Evolutionary conservation across 208 protist genomes (phyloP), one percentile per base, ranked within the genome.

Genomic region (Trypanosoma platydactyli): DNA sequence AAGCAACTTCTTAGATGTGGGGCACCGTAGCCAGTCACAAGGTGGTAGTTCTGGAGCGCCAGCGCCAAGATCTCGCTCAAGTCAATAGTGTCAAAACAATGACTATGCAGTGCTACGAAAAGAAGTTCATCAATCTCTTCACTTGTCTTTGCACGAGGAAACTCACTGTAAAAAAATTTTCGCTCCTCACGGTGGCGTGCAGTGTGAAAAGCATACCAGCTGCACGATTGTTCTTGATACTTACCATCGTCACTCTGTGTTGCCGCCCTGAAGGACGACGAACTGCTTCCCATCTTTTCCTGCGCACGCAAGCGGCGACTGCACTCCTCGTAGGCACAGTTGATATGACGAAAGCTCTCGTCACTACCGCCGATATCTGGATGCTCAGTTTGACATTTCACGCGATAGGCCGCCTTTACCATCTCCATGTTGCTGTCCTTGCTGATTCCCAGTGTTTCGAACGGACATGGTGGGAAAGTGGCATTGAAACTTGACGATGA

Each of bases 311-410:
- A 16, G 15, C 27, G 56, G 13, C 59, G 49, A 5, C 30, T 48
- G 35, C 66, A 72, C 35, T 72, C 56, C n/a, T 79, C 69, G 33
- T 77, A 79, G 16, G 68, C 68, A 13, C 54, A 41, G 3, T 72
- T 52, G 20, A 79, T 62, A 5, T 27, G 1, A 24, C 61, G 57
- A 57, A 79, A 79, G 3, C n/a, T n/a, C 20, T 3, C 52, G n/a
- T 55, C 69, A 52, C 61, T 72, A 22, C 73, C 73, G 46, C 73
- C 73, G 45, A 68, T 52, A 44, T 79, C 73, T 18, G 73, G 73
- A 50, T 79, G 73, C 16, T 77, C 51, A 9, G 66, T 63, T 53
- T 72, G 72, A n/a, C 64, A 64, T 40, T 67, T 65, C 24, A 49
- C 73, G 16, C 44, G 52, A 24, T 72, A 79, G 25, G 68, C 58